Evolutionary conservation across 495 filamentous ascomycete genomes (phyloP), one percentile per base, ranked within the genome.

Genomic region (Hypoxylon cercidicola): DNA sequence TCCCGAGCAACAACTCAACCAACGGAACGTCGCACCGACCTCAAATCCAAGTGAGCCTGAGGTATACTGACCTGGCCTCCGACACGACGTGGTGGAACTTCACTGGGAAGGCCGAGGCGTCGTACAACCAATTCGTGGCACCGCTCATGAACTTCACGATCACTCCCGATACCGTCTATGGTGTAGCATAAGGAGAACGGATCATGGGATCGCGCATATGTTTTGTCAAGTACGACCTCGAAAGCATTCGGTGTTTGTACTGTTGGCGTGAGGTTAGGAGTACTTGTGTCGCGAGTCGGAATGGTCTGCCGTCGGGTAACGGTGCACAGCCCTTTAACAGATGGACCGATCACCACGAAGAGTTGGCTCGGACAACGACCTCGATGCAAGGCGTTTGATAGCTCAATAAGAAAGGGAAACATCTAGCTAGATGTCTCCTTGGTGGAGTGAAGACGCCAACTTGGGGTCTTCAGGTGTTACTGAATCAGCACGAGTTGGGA

Each of bases 11-110:
- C n/a, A 57, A 13, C 50, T 39, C 59, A 7, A 23, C 40, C 62
- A 62, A 71, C 44, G 64, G 57, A 48, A 66, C 64, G 28, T 25
- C 47, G 1, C 51, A 45, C 43, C 55, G n/a, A 16, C 65, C 71
- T 40, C 57, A 45, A 16, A 74, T 74, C 41, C 69, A 74, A 62
- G 69, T 72, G 23, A 72, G 68, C 34, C 43, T 74, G 0, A 62
- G 52, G 30, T 72, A 56, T 39, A 72, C 66, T 13, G 71, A 74
- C 39, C 55, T 72, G 13, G 8, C 70, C 1, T 48, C 55, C 1
- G 35, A 60, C 37, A 51, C 71, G 23, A 72, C 71, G 8, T 74
- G 71, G 71, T 74, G 71, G 71, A 74, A 74, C 57, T 72, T 60
- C 47, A 74, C 71, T n/a, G 71, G 71, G 30, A 60, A 68, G 53